phyloP scores from a whole-genome alignment of 805 yeast species.

The Candida palmyrensis region DNA sequence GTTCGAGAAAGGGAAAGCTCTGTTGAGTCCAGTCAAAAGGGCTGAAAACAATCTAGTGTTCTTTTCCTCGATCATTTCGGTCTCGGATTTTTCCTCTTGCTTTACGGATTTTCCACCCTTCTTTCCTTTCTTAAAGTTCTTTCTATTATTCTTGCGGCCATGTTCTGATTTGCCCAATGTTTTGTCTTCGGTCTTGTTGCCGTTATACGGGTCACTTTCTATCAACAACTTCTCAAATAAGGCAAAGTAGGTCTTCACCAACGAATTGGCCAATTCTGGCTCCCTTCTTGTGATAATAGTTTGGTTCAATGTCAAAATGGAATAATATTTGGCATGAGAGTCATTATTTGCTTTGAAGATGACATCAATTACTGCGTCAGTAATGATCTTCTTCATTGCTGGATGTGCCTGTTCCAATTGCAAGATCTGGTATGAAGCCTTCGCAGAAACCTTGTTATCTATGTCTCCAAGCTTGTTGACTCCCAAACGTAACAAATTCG shows the following conservation, averaged over 20 bases:
- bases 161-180: conserved; percentile 50
- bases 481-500: conserved; percentile 78
- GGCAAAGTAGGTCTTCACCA: conserved; percentile 80
- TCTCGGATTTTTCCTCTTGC: conserved; percentile 51
- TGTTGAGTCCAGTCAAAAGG: conserved; percentile 86
- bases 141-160: conserved; percentile 53
- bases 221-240: conserved; percentile 78
- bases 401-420: conserved; percentile 89
- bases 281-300: conserved; percentile 81
- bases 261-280: conserved; percentile 71
- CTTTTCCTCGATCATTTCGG: conserved; percentile 69
- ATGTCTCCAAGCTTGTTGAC: conserved; percentile 92
- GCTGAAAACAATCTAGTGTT: conserved; percentile 84
- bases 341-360: conserved; percentile 67
- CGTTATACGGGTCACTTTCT: conserved; percentile 49
- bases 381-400: conserved; percentile 82
- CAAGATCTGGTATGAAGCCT: conserved; percentile 75
- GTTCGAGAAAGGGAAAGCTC: conserved; percentile 90
- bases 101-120: conserved; percentile 84
- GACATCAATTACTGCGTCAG: conserved; percentile 76
- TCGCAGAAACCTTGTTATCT: conserved; percentile 86
- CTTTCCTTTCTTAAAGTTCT: conserved; percentile 74
- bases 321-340: conserved; percentile 83
- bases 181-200: conserved; percentile 30
- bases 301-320: conserved; percentile 85